These are phyloP conservation scores for Fusarium ramigenum DNA, from an alignment of 2,329 filamentous ascomycete genomes.

Conservation along the genomic window DNA sequence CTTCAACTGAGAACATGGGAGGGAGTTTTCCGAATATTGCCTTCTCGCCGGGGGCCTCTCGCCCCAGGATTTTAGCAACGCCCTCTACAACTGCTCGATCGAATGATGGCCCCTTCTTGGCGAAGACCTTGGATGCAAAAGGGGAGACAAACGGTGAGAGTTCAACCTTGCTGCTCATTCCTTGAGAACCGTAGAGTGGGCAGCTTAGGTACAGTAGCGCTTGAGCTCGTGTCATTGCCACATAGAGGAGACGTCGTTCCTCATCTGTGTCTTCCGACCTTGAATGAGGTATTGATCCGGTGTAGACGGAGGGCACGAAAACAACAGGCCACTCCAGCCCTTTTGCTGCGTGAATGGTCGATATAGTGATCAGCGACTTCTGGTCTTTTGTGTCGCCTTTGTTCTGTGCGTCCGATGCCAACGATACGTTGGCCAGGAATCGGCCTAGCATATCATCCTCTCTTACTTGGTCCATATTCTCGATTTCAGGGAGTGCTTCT, in stretches of 20 bases:
- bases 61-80: conserved; percentile 76
- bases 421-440: conserved; percentile 88
- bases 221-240: conserved; percentile 95
- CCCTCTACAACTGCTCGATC: conserved; percentile 68
- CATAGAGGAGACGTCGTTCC: conserved; percentile 88
- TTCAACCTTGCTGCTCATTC: conserved; percentile 65
- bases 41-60: conserved; percentile 66
- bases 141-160: conserved; percentile 78
- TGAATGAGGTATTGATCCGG: conserved; percentile 90
- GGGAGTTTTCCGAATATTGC: conserved; percentile 64
- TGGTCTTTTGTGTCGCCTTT: conserved; percentile 66
- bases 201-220: conserved; percentile 86
- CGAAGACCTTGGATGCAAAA: conserved; percentile 52
- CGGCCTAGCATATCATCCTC: conserved; percentile 73
- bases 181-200: conserved; percentile 72
- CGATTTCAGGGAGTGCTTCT: conserved; percentile 71
- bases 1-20: conserved; percentile 66
- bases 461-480: conserved; percentile 74
- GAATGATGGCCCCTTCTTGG: conserved; percentile 75
- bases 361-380: conserved; percentile 81
- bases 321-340: conserved; percentile 96
- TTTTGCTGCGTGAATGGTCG: conserved; percentile 95
- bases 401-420: conserved; percentile 82
- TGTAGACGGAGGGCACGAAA: conserved; percentile 89
- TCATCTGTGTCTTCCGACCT: conserved; percentile 87